Base-by-base conservation (phyloP, 345 rosid species). In the Linum usitatissimum region DNA sequence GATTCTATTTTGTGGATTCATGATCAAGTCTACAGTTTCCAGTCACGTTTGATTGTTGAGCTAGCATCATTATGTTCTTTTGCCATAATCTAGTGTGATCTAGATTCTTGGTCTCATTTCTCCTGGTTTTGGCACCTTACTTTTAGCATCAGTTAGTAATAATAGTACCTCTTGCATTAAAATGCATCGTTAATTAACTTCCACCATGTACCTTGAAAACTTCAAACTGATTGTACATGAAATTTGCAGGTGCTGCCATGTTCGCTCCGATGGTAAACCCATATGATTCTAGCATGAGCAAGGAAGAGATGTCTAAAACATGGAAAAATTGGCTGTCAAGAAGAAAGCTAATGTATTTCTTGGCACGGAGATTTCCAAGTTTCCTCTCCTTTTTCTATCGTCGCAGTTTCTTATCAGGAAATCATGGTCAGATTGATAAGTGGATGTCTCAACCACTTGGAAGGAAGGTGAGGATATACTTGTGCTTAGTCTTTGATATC, bases 191-290 rank as follows among this genome's bases (percentile, higher is more conserved):
- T 34, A 34, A 4, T 34, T 34, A 3, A 34, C 38, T 34, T 34
- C 5, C 38, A 45, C 10, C 51, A 45, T 45, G 13, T 45, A 10
- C 51, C 10, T 45, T 4, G 51, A 45, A 45, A 3, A 15, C 51
- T 0, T 45, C 51, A 45, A 34, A 34, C 38, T 34, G 38, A 1
- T 5, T 6, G 10, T 9, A 20, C 21, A 19, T 12, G 3, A 12
- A 64, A 63, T 71, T 53, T 75, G 62, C 84, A 93, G 99, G 99
- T 60, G 96, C 84, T 58, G 90, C 88, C 39, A 67, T 93, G 78
- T 23, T 93, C 67, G 80, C 91, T 36, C 88, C 97, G 39, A 58
- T 87, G 78, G 71, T 86, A 48, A 87, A 80, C 82, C 97, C 99
- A 51, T 93, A 85, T 61, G 97, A 85, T 40, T 75, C 81, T 58